phyloP scores from a whole-genome alignment of 2,329 filamentous ascomycete species.

The Leptographium galeiforme region DNA sequence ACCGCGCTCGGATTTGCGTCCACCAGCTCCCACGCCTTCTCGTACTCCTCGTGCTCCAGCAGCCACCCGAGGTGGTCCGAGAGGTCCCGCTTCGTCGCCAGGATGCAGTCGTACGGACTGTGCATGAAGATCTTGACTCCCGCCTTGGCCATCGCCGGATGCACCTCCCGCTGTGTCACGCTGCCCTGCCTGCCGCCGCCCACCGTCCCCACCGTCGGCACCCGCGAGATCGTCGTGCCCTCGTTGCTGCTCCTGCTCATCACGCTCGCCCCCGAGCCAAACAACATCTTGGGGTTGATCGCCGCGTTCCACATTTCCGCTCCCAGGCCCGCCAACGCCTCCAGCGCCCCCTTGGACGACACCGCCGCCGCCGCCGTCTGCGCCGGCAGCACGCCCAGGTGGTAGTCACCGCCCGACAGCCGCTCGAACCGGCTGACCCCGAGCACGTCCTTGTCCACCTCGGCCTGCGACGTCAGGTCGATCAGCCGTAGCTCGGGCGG shows the following conservation, averaged over 20 bases:
- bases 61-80: conserved; percentile 80
- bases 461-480: conserved; percentile 73
- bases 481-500: conserved; percentile 86
- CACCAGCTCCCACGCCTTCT: conserved; percentile 78
- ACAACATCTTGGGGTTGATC: conserved; percentile 73
- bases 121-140: conserved; percentile 76
- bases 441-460: conserved; percentile 76
- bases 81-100: conserved; percentile 77
- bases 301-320: conserved; percentile 83
- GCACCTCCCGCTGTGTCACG: conserved; percentile 23
- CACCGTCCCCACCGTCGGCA: conserved; percentile 19
- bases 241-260: conserved; percentile 48
- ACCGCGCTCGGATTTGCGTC: conserved; percentile 74
- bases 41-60: conserved; percentile 65
- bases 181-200: conserved; percentile 20
- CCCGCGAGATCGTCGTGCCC: conserved; percentile 36
- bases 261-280: conserved; percentile 75
- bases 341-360: conserved; percentile 59
- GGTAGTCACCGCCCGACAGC: conserved; percentile 80
- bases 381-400: conserved; percentile 71
- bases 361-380: conserved; percentile 48
- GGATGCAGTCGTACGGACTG: conserved; percentile 91
- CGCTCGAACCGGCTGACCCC: conserved; percentile 77
- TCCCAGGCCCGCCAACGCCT: conserved; percentile 57
- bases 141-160: conserved; percentile 41